Evolutionary conservation across 768 basidiomycete species (phyloP).

Genomic region (Amylocystis lapponica): DNA sequence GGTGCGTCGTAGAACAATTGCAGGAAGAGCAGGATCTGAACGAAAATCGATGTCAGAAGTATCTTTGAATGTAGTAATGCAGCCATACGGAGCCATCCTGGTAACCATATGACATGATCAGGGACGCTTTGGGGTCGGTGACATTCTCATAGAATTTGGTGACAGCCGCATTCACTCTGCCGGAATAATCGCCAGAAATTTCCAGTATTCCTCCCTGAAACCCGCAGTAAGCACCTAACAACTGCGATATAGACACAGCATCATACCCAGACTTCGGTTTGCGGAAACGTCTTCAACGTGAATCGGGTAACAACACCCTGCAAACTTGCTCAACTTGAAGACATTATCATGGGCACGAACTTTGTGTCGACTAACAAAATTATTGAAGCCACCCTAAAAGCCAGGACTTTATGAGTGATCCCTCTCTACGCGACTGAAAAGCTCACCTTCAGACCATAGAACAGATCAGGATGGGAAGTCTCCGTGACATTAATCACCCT

Average conservation of each 20-base stretch:
- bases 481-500: constrained; percentile 31
- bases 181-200: constrained; percentile 16
- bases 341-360: neutral
- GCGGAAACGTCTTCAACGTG: constrained; percentile 47
- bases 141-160: constrained; percentile 35
- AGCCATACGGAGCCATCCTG: neutral
- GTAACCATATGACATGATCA: constrained; percentile 36
- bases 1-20: constrained; percentile 57
- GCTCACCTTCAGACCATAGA: constrained; percentile 38
- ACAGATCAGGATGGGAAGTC: constrained; percentile 31
- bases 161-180: constrained; percentile 31
- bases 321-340: neutral
- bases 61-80: neutral
- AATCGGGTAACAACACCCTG: constrained; percentile 59
- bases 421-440: neutral
- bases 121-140: constrained; percentile 44
- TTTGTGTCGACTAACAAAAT: constrained; percentile 34
- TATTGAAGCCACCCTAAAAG: constrained; percentile 54
- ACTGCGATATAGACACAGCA: neutral
- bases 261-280: constrained; percentile 57
- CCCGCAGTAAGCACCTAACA: neutral
- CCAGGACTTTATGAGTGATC: neutral
- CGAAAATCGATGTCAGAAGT: neutral
- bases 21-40: constrained; percentile 12
- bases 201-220: constrained; percentile 45